Conservation (phyloP, 148 eudicot species). For the Amaranthus cruentus region DNA sequence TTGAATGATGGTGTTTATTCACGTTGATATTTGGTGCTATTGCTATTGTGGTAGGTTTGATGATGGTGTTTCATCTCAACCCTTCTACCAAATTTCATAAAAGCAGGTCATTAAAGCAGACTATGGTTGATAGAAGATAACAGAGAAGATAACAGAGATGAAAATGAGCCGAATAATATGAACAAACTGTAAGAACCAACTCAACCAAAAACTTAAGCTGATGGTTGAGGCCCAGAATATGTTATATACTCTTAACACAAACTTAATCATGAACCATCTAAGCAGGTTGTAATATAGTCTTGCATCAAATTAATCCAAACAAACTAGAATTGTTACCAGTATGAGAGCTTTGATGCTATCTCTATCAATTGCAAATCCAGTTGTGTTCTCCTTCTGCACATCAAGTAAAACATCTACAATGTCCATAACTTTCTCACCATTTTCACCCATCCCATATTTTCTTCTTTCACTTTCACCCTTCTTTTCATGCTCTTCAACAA, state of each 20-base stretch:
- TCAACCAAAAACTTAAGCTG: too few relatives aligned
- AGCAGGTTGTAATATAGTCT: neutral
- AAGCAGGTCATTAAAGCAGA: too few relatives aligned
- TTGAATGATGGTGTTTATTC: too few relatives aligned
- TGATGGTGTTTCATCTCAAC: too few relatives aligned
- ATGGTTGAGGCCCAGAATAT: too few relatives aligned
- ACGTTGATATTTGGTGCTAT: too few relatives aligned
- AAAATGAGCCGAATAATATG: neutral
- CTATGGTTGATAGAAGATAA: too few relatives aligned
- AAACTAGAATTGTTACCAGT: slow-evolving; percentile 24
- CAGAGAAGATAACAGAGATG: neutral
- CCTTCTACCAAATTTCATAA: too few relatives aligned
- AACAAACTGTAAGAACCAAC: too few relatives aligned
- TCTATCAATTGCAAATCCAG: slow-evolving; percentile 29
- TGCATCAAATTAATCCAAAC: neutral
- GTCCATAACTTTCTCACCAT: slow-evolving; percentile 29
- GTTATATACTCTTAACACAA: too few relatives aligned
- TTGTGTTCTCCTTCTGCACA: slow-evolving; percentile 28
- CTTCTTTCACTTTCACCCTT: neutral
- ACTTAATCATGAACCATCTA: neutral
- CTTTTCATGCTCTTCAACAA: slow-evolving; percentile 28
- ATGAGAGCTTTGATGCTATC: slow-evolving; percentile 43
- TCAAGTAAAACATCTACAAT: slow-evolving; percentile 56
- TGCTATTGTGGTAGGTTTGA: too few relatives aligned
- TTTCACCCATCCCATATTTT: neutral